phyloP scores from a whole-genome alignment of 2,329 filamentous ascomycete species.

The Aureobasidium sp. region DNA sequence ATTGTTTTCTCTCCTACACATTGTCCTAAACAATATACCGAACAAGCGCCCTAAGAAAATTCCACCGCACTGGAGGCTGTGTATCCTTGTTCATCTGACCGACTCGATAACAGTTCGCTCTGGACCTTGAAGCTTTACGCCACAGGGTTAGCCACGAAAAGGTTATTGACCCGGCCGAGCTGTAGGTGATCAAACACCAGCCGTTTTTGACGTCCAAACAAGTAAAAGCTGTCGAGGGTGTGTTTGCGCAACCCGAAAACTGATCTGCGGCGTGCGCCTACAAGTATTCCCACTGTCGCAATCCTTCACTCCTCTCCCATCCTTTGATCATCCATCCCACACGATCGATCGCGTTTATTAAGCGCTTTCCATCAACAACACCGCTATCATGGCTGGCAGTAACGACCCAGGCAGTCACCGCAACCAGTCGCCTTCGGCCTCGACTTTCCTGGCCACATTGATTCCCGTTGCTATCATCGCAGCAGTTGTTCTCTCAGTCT shows the following conservation, averaged over 20 bases:
- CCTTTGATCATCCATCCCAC: background rate
- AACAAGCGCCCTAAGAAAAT: background rate
- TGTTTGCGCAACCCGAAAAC: constrained; percentile 1
- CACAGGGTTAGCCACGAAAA: constrained; percentile 5
- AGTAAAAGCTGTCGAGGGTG: background rate
- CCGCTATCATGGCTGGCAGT: background rate
- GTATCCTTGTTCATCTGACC: background rate
- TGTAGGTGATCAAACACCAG: constrained; percentile 7
- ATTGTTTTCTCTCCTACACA: background rate
- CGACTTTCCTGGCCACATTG: constrained; percentile 27
- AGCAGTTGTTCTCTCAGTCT: constrained; percentile 26
- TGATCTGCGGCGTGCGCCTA: constrained; percentile 6
- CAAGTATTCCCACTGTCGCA: background rate
- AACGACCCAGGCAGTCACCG: constrained; percentile 3
- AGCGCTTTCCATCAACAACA: constrained; percentile 1
- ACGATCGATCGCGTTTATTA: background rate
- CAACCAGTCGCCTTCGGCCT: constrained; percentile 23
- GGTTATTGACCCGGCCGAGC: background rate
- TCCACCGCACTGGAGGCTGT: background rate
- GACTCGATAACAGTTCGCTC: background rate
- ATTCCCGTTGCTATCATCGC: constrained; percentile 26
- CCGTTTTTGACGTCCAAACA: constrained; percentile 5
- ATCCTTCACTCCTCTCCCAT: background rate
- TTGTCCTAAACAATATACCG: background rate
- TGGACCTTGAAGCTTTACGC: constrained; percentile 3